phyloP scores from a whole-genome alignment of 441 rosid species.

The Adansonia grandidieri region DNA sequence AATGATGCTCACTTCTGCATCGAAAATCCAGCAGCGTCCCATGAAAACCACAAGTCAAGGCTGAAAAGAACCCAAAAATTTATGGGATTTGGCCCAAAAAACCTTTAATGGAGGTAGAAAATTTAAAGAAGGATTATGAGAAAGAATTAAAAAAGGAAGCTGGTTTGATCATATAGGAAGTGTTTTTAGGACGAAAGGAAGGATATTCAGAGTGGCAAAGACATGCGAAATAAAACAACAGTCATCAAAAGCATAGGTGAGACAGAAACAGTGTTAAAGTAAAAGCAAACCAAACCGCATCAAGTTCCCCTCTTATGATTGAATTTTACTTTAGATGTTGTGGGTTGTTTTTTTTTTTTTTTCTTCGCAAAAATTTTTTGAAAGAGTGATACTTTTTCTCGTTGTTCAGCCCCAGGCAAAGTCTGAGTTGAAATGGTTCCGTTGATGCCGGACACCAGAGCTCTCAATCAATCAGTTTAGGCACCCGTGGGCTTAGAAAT shows the following conservation, averaged over 20 bases:
- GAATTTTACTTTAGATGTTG: conserved; percentile 7
- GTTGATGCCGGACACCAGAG: conserved; percentile 58
- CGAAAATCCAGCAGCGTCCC: conserved; percentile 37
- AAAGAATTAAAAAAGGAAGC: conserved; percentile 30
- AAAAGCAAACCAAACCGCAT: conserved; percentile 33
- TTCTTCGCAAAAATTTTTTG: background rate
- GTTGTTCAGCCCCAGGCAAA: conserved; percentile 36
- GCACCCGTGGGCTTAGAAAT: conserved; percentile 32
- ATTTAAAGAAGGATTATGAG: conserved; percentile 23
- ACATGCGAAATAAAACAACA: conserved; percentile 36
- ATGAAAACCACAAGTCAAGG: conserved; percentile 32
- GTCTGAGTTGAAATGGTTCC: conserved; percentile 51
- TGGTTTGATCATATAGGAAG: conserved; percentile 17
- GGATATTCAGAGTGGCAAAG: conserved; percentile 31
- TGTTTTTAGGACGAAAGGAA: conserved; percentile 23
- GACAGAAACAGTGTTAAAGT: conserved; percentile 36
- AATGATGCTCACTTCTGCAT: conserved; percentile 33
- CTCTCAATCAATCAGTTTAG: conserved; percentile 49
- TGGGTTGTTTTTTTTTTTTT: conserved; percentile 11
- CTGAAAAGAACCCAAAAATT: conserved; percentile 2
- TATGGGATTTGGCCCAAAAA: background rate
- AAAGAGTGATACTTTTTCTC: conserved; percentile 33
- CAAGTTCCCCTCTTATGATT: conserved; percentile 20
- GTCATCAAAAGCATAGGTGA: conserved; percentile 18
- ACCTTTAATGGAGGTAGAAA: background rate